Evolutionary conservation across 2,329 filamentous ascomycete species (phyloP).

Genomic region (Thielaviopsis populi): DNA sequence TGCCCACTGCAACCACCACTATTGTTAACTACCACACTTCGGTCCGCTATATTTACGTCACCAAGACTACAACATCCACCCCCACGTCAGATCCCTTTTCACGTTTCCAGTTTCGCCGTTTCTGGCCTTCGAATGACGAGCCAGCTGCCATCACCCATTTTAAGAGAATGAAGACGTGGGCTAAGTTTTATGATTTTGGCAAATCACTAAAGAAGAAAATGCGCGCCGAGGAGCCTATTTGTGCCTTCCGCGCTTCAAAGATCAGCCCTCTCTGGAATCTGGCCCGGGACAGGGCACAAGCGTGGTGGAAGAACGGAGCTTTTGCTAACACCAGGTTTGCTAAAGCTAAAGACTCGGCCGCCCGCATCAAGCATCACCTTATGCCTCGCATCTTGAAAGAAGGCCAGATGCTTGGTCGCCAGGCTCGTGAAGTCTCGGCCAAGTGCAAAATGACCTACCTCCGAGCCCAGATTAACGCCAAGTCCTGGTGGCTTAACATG

Average conservation of each 20-base stretch:
- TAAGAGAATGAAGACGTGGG: neutral
- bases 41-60: conserved; percentile 11
- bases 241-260: neutral
- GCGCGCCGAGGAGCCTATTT: neutral
- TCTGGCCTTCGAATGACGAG: conserved; percentile 15
- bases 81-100: neutral
- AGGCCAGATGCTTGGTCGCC: neutral
- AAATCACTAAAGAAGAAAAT: neutral
- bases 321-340: neutral
- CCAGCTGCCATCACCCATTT: neutral
- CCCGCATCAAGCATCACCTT: neutral
- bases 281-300: neutral
- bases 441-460: neutral
- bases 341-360: neutral
- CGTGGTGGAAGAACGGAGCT: neutral
- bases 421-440: neutral
- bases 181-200: neutral
- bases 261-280: neutral
- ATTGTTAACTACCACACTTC: conserved; percentile 15
- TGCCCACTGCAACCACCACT: conserved; percentile 10
- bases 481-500: conserved; percentile 4
- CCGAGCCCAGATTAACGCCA: conserved; percentile 1
- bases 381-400: neutral
- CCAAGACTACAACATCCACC: conserved; percentile 7
- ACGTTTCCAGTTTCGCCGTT: neutral